Evolutionary conservation across 352 stramenopile genomes (phyloP), one percentile per base, ranked within the genome.

Genomic region (Phytopythium kandeliae): DNA sequence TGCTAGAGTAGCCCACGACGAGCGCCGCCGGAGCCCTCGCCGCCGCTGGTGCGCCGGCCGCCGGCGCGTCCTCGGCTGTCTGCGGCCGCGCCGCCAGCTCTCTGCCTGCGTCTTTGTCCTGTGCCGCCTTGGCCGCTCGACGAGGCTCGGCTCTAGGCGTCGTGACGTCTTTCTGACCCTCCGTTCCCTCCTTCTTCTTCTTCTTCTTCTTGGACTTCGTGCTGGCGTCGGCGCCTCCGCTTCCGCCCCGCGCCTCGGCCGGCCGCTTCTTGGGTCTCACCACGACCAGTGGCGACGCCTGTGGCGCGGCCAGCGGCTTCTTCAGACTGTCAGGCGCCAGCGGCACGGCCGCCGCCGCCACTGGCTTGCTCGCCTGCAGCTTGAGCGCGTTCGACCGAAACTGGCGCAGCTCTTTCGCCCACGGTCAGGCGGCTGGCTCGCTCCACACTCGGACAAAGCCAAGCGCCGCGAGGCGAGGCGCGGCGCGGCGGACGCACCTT

Each of bases 351-450:
- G 19, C 10, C 38, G 11, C 38, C 38, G 53, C 48, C 26, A 69
- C 31, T 31, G 57, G 36, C 19, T 62, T 86, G 24, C 73, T 70
- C 2, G 61, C 48, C 49, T 85, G 72, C 37, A 80, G 48, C 60
- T 85, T 83, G 8, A 84, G 51, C 24, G 78, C 74, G 3, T 64
- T 87, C 12, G 67, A 80, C 7, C 78, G 74, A 42, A 89, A 89
- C 30, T 60, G 78, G 52, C 69, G 74, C 45, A 89, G 63, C 28
- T 78, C 78, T 86, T 46, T 42, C 12, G n/a, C n/a, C n/a, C n/a
- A n/a, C n/a, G n/a, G n/a, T n/a, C n/a, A n/a, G n/a, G n/a, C n/a
- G n/a, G n/a, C n/a, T n/a, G n/a, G n/a, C n/a, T n/a, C n/a, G n/a
- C n/a, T n/a, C n/a, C n/a, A n/a, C n/a, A n/a, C n/a, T n/a, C n/a